Conservation (phyloP, 805 yeast genomes). For the Schwanniomyces pseudopolymorphus region DNA sequence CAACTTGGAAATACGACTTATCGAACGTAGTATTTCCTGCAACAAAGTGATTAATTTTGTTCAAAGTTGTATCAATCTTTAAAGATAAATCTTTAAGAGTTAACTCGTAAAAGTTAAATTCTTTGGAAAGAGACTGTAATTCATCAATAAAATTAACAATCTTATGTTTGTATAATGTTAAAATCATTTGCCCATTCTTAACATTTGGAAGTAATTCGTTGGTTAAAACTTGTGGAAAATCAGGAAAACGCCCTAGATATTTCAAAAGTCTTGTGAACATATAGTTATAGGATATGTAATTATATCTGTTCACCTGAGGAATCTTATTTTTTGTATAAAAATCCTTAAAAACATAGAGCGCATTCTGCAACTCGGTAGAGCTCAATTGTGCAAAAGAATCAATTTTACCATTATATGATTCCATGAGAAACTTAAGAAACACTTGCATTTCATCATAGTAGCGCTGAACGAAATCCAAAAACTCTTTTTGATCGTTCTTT, state of each 20-base stretch:
- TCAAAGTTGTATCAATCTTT: constrained; percentile 15
- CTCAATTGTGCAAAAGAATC: constrained; percentile 22
- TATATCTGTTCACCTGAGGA: constrained; percentile 13
- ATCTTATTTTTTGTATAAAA: constrained; percentile 16
- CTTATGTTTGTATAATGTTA: constrained; percentile 14
- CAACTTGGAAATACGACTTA: constrained; percentile 15
- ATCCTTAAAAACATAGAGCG: constrained; percentile 25
- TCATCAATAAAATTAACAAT: constrained; percentile 19
- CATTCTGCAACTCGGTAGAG: constrained; percentile 23
- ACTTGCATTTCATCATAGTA: constrained; percentile 18
- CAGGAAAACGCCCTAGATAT: constrained; percentile 10
- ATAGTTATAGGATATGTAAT: constrained; percentile 14
- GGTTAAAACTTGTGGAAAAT: constrained; percentile 19
- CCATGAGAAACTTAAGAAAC: constrained; percentile 18
- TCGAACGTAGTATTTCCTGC: constrained; percentile 8
- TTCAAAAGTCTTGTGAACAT: constrained; percentile 21
- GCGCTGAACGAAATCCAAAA: constrained; percentile 15
- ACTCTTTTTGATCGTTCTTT: constrained; percentile 3
- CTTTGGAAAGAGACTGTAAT: constrained; percentile 17
- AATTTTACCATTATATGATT: constrained; percentile 21
- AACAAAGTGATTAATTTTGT: constrained; percentile 16
- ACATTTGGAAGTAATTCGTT: constrained; percentile 15
- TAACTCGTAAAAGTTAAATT: constrained; percentile 17
- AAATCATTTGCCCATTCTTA: constrained; percentile 8
- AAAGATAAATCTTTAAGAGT: constrained; percentile 15